Percentiles rank a stretch among this genome's conserved stretches.
phyloP scores from a whole-genome alignment of 2,329 filamentous ascomycete genomes.

The Stenocarpella maydis region DNA sequence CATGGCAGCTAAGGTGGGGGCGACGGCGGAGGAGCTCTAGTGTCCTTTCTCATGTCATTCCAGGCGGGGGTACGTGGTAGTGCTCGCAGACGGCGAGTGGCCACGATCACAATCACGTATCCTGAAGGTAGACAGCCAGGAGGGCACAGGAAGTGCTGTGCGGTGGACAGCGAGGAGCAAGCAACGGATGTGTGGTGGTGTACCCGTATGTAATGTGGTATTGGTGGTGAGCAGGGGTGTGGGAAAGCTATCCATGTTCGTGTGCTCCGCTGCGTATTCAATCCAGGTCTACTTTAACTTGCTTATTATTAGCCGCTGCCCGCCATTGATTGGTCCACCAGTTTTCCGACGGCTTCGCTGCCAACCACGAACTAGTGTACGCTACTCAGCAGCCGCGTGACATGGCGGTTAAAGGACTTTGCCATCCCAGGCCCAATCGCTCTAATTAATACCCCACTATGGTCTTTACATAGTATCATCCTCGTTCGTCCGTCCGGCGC shows the following conservation, averaged over 20 bases:
- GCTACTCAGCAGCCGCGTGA: constrained; percentile 1
- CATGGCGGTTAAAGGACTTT: not conserved
- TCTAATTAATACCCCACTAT: not conserved
- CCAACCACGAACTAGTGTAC: too few relatives aligned
- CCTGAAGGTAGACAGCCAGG: not conserved
- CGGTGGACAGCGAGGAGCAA: not conserved
- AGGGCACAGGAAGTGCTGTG: not conserved
- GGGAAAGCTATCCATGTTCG: constrained; percentile 13
- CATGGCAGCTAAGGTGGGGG: constrained; percentile 37
- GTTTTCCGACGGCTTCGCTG: constrained; percentile 13
- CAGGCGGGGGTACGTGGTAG: not conserved
- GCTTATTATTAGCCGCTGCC: too few relatives aligned
- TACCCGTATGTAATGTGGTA: too few relatives aligned
- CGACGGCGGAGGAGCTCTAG: constrained; percentile 1
- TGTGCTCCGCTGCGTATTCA: too few relatives aligned
- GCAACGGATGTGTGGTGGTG: constrained; percentile 1
- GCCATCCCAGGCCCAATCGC: not conserved
- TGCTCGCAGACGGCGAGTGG: not conserved
- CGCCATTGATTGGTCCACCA: too few relatives aligned
- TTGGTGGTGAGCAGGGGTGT: not conserved
- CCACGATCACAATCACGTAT: not conserved
- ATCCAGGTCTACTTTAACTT: too few relatives aligned
- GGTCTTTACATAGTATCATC: too few relatives aligned
- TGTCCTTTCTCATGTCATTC: constrained; percentile 28
- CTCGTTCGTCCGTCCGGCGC: not conserved